Evolutionary conservation across 2,329 filamentous ascomycete genomes (phyloP).

Genomic region (Cercospora sp.): DNA sequence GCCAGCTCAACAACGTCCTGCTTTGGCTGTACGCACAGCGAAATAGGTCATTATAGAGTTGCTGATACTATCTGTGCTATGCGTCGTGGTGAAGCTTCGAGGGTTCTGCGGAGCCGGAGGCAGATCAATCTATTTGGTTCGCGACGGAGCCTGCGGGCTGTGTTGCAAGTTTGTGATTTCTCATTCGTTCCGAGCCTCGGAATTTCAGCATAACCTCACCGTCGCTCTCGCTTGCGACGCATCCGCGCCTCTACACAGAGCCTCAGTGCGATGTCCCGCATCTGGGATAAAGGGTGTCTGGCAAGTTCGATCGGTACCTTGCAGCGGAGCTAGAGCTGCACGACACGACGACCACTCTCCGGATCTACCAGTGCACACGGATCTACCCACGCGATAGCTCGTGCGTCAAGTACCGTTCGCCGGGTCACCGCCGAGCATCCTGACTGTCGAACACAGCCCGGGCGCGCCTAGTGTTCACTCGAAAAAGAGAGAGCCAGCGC

Average conservation of each 20-base stretch:
- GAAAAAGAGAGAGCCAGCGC: background rate
- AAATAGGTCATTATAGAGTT: background rate
- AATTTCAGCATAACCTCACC: background rate
- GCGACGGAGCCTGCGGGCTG: background rate
- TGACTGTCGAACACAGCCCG: background rate
- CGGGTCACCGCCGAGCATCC: conserved; percentile 12
- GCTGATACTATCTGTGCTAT: background rate
- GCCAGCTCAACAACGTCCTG: background rate
- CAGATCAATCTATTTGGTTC: background rate
- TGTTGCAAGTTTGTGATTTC: background rate
- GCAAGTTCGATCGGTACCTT: conserved; percentile 11
- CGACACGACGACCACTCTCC: conserved; percentile 17
- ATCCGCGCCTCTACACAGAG: background rate
- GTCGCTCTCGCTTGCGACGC: background rate
- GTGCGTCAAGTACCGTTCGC: conserved; percentile 15
- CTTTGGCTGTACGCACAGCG: background rate
- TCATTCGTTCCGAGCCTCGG: background rate
- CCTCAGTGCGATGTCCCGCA: background rate
- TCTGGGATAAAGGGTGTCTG: background rate
- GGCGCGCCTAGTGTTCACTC: background rate
- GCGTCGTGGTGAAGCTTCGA: background rate
- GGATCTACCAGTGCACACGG: conserved; percentile 13
- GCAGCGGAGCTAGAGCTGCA: conserved; percentile 18
- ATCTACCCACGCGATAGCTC: background rate
- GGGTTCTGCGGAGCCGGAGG: background rate